A percentile compares a stretch with the other conserved stretches of the same genome.
These are phyloP conservation scores for Silene latifolia DNA, from an alignment of 148 eudicot species.

Conservation along the genomic window DNA sequence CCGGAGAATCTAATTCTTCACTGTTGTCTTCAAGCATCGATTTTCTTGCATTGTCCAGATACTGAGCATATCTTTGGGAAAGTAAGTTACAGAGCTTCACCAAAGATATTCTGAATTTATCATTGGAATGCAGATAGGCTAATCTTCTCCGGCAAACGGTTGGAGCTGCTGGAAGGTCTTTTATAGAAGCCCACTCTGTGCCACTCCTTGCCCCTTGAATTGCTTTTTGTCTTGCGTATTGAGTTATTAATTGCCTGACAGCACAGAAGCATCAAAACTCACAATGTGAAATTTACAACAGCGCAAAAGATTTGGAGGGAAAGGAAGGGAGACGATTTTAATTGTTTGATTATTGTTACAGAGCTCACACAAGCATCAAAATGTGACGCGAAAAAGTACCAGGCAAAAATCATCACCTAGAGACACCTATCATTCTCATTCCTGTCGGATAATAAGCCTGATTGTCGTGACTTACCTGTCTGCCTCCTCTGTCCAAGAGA, in stretches of 20 bases:
- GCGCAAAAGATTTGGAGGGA: neutral
- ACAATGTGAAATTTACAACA: neutral
- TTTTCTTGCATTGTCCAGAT: conserved; percentile 39
- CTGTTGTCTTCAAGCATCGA: conserved; percentile 21
- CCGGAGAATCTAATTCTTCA: conserved; percentile 24
- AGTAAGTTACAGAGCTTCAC: conserved; percentile 78
- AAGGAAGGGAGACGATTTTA: too few relatives aligned
- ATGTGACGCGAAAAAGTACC: too few relatives aligned
- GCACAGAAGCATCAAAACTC: neutral
- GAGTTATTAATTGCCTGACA: conserved; percentile 66
- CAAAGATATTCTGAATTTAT: conserved; percentile 56
- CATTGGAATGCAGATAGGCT: conserved; percentile 46
- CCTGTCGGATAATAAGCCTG: too few relatives aligned
- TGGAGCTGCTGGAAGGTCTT: conserved; percentile 71
- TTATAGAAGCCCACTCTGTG: conserved; percentile 62
- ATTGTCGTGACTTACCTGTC: conserved; percentile 57
- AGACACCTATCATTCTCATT: too few relatives aligned
- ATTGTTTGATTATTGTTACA: too few relatives aligned
- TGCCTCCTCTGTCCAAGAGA: conserved; percentile 72
- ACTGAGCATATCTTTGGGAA: conserved; percentile 55
- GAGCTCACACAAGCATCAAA: too few relatives aligned
- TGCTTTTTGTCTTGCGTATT: conserved; percentile 76
- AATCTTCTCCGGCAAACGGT: conserved; percentile 70
- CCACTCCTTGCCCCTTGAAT: conserved; percentile 78
- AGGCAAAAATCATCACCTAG: too few relatives aligned